Evolutionary conservation across 2,329 filamentous ascomycete species (phyloP), one percentile per base, ranked within the genome.

Genomic region (Leptographium procerum): DNA sequence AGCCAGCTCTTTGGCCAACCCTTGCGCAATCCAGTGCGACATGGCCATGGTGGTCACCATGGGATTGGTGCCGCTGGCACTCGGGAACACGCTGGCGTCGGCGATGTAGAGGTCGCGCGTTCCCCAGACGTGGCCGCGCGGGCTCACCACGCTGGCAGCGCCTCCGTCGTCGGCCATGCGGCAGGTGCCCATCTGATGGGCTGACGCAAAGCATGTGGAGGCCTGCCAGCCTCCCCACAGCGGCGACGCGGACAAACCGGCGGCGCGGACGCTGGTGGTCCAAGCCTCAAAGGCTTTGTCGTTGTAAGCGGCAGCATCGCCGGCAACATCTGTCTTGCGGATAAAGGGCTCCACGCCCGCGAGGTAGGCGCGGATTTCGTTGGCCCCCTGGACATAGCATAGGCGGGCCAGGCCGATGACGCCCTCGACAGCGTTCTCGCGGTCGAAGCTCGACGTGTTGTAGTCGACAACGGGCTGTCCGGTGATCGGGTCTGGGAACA

Each of bases 121-220:
- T 1, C 81, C 86, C 85, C 86, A 91, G 8, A 89, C 82, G 61
- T 69, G 74, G 2, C 84, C 83, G 61, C 69, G 72, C 4, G 73
- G 68, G 65, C 85, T 80, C 2, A 86, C 84, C 14, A 85, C 83
- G 31, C 83, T 82, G 57, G 57, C 33, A 45, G 72, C 72, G 33
- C 71, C 69, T 57, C 70, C 69, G 61, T 69, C 70, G 50, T 75
- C 74, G 60, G 82, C 83, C 88, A 91, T 92, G 3, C 86, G 76
- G 66, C 86, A 89, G 11, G 83, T 83, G 26, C 87, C 86, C 88
- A 91, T 91, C 73, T 91, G 88, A 70, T 92, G 88, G 22, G 88
- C 88, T n/a, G 83, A 87, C 33, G 77, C 72, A 65, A 83, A 88
- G n/a, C 73, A 68, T 26, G 76, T 74, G 33, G 77, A 72, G 0